A percentile compares a stretch with the other conserved stretches of the same genome.
Evolutionary conservation across 1,139 yeast genomes (phyloP).

Genomic region (Protomyces pachydermus): DNA sequence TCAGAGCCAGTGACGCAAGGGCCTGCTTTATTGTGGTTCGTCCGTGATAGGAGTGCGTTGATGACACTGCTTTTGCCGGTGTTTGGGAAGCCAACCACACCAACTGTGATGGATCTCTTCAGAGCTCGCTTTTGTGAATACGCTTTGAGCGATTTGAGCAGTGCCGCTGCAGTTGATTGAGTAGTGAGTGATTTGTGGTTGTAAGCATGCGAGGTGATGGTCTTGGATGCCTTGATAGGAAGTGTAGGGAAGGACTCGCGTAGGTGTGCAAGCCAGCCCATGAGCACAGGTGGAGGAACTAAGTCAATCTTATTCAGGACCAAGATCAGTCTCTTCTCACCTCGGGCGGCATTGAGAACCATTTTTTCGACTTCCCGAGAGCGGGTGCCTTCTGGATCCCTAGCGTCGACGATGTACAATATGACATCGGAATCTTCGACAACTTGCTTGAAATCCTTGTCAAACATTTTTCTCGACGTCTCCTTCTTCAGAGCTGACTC

Average conservation of each 20-base stretch:
- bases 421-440: constrained; percentile 88
- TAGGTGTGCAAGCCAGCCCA: constrained; percentile 77
- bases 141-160: constrained; percentile 76
- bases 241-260: constrained; percentile 84
- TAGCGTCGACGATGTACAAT: constrained; percentile 87
- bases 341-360: constrained; percentile 59
- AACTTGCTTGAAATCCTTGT: constrained; percentile 68
- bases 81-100: constrained; percentile 95
- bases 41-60: constrained; percentile 80
- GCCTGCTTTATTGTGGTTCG: constrained; percentile 51
- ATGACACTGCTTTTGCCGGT: constrained; percentile 94
- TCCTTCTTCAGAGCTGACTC: constrained; percentile 44
- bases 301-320: constrained; percentile 88
- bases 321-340: constrained; percentile 77
- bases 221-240: constrained; percentile 60
- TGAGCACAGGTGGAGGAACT: constrained; percentile 75
- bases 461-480: constrained; percentile 75
- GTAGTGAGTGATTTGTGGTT: constrained; percentile 63
- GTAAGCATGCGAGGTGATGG: constrained; percentile 61
- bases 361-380: constrained; percentile 88
- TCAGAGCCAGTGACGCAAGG: constrained; percentile 97
- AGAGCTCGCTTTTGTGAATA: constrained; percentile 78
- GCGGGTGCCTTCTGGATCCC: constrained; percentile 95
- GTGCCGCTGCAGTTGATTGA: constrained; percentile 63
- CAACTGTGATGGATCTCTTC: constrained; percentile 88